Evolutionary conservation across 2,329 filamentous ascomycete genomes (phyloP).

Genomic region (Phaeomoniella chlamydospora): DNA sequence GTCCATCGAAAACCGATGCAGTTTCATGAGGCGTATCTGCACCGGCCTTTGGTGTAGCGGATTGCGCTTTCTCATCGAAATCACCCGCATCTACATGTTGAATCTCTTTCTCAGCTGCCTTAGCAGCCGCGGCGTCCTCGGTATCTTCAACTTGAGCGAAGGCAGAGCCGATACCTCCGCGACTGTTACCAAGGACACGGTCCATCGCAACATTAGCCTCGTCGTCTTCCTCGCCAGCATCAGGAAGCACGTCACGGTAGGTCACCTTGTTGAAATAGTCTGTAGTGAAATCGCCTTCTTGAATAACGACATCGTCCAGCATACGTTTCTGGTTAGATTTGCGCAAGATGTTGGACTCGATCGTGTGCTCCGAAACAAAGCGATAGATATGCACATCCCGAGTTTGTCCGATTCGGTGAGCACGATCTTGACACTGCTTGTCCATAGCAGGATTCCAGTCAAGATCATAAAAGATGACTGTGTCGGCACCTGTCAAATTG

Average conservation of each 20-base stretch:
- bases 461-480: conserved; percentile 96
- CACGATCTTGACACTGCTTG: conserved; percentile 95
- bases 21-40: conserved; percentile 13
- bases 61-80: conserved; percentile 52
- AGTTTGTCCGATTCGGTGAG: conserved; percentile 93
- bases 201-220: conserved; percentile 76
- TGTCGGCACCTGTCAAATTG: conserved; percentile 91
- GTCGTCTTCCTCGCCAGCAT: conserved; percentile 33
- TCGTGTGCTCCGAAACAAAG: conserved; percentile 82
- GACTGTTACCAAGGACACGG: conserved; percentile 58
- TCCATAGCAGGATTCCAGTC: conserved; percentile 99
- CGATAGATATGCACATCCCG: conserved; percentile 97
- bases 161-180: conserved; percentile 49
- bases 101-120: conserved; percentile 76
- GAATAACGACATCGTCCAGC: conserved; percentile 94
- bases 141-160: conserved; percentile 84
- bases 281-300: conserved; percentile 94
- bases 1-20: conserved; percentile 18
- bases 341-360: conserved; percentile 92
- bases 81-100: conserved; percentile 71
- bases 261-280: conserved; percentile 78
- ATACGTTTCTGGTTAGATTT: conserved; percentile 97
- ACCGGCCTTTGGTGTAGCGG: conserved; percentile 14
- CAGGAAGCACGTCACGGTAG: conserved; percentile 53
- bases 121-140: conserved; percentile 81